A percentile compares a stretch with the other conserved stretches of the same genome.
Evolutionary conservation across 1,284 basidiomycete species (phyloP).

Genomic region (Ceratobasidium sp.): DNA sequence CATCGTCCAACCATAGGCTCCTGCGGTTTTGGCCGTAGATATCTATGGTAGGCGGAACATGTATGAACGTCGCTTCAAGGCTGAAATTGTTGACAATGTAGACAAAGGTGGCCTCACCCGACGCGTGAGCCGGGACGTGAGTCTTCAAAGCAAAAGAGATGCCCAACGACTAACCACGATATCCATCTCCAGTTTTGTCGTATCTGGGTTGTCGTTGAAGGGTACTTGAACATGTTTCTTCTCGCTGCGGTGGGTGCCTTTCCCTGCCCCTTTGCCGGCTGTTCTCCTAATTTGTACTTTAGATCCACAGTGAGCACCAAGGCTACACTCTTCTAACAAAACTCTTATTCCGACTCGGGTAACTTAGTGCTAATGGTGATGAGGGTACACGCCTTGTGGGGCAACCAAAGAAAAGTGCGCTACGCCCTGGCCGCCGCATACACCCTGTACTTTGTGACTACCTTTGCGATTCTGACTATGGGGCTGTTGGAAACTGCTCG

Average conservation of each 20-base stretch:
- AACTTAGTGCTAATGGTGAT: slow-evolving; percentile 26
- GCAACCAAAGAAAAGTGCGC: slow-evolving; percentile 7
- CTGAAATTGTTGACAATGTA: background rate
- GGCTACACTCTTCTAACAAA: background rate
- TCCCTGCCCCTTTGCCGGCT: background rate
- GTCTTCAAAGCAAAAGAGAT: background rate
- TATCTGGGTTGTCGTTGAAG: slow-evolving; percentile 30
- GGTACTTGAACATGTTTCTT: slow-evolving; percentile 35
- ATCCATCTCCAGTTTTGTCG: slow-evolving; percentile 20
- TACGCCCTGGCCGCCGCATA: background rate
- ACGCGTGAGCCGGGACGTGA: background rate
- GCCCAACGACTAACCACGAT: background rate
- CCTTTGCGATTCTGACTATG: slow-evolving; percentile 27
- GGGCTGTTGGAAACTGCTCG: slow-evolving; percentile 27
- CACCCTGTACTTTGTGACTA: slow-evolving; percentile 23
- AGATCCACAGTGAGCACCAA: slow-evolving; percentile 30
- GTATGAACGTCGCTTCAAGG: background rate
- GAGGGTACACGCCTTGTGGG: slow-evolving; percentile 27
- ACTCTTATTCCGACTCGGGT: background rate
- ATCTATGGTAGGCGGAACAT: slow-evolving; percentile 17
- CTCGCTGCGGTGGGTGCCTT: slow-evolving; percentile 25
- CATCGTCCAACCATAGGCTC: slow-evolving; percentile 1
- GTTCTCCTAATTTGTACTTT: background rate
- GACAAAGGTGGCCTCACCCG: slow-evolving; percentile 39
- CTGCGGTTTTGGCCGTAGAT: slow-evolving; percentile 29